Base-by-base conservation (phyloP, 352 stramenopile species). In the Pythium pyrilobum region DNA sequence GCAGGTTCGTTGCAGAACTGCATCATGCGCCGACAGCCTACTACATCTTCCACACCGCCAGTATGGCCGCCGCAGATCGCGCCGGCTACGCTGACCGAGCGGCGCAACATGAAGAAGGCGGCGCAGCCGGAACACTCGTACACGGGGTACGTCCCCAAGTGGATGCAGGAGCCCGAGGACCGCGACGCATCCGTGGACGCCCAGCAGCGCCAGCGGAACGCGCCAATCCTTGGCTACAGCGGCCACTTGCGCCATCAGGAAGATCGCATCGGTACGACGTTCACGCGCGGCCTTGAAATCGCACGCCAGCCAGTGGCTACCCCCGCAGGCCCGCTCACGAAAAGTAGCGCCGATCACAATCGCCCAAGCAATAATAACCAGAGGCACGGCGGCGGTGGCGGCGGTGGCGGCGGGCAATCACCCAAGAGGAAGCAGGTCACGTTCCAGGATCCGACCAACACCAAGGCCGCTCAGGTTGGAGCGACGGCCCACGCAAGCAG, bases 111-210 rank as follows among this genome's bases (percentile, higher is more conserved):
- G 75, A 83, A 85, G 44, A 87, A 87, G 49, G 59, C 77, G 16
- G 71, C 79, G 24, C 75, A 72, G 55, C 74, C 79, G 1, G 79
- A 90, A 51, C 71, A 90, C 27, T 69, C 72, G 16, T 90, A 90
- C 58, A 90, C 79, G 0, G 77, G 79, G 4, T 66, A 63, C 32
- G 62, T 69, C 10, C 68, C 59, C 45, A 63, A 64, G 57, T 60
- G 43, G 28, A 45, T 64, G 3, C 23, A 53, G 18, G 56, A 64
- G 9, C 49, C 70, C 0, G 18, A 39, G 12, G 59, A 64, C 4
- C 56, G 47, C 2, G n/a, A 12, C 12, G 20, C 20, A 50, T 13
- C 11, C 32, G 13, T 13, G 20, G 69, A 68, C 45, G 57, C 62
- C 29, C 55, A 34, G 7, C 52, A 36, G 6, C 40, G 40, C 37